A percentile compares a stretch with the other conserved stretches of the same genome.
These are phyloP conservation scores for Datura wrightii DNA, from an alignment of 257 asterid species.

Conservation along the genomic window DNA sequence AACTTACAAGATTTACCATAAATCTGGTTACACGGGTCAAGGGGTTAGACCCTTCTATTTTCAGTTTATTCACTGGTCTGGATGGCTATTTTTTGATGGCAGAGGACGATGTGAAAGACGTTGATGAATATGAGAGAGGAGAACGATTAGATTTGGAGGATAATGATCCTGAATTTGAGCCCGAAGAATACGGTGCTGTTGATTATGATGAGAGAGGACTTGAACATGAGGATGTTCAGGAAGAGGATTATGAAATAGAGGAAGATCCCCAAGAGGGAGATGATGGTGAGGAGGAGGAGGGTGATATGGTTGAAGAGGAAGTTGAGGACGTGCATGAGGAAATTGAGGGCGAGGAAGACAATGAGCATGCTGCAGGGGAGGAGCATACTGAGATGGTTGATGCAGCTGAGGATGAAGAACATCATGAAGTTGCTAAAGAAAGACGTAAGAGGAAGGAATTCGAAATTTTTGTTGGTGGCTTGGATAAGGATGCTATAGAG, in stretches of 20 bases:
- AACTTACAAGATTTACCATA: background rate
- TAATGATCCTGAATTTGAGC: constrained; percentile 94
- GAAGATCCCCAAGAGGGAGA: constrained; percentile 69
- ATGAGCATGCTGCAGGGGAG: constrained; percentile 46
- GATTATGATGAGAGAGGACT: constrained; percentile 91
- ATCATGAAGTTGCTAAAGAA: constrained; percentile 78
- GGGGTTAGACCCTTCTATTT: constrained; percentile 35
- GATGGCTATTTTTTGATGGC: constrained; percentile 51
- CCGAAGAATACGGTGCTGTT: constrained; percentile 80
- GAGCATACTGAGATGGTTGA: constrained; percentile 66
- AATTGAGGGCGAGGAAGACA: constrained; percentile 73
- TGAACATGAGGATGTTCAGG: constrained; percentile 69
- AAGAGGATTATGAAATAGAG: constrained; percentile 63
- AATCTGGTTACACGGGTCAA: constrained; percentile 16
- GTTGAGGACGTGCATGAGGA: constrained; percentile 66
- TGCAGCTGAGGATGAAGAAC: constrained; percentile 88
- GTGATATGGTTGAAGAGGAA: constrained; percentile 67
- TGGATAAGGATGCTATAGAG: constrained; percentile 98
- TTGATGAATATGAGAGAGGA: constrained; percentile 82
- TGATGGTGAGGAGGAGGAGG: constrained; percentile 69
- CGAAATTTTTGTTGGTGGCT: constrained; percentile 94
- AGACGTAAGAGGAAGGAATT: constrained; percentile 96
- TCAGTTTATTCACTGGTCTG: constrained; percentile 41
- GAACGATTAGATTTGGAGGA: constrained; percentile 95
- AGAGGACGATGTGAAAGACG: constrained; percentile 69